Base-by-base conservation (phyloP, 768 basidiomycete genomes). In the Leucosporidium scottii region DNA sequence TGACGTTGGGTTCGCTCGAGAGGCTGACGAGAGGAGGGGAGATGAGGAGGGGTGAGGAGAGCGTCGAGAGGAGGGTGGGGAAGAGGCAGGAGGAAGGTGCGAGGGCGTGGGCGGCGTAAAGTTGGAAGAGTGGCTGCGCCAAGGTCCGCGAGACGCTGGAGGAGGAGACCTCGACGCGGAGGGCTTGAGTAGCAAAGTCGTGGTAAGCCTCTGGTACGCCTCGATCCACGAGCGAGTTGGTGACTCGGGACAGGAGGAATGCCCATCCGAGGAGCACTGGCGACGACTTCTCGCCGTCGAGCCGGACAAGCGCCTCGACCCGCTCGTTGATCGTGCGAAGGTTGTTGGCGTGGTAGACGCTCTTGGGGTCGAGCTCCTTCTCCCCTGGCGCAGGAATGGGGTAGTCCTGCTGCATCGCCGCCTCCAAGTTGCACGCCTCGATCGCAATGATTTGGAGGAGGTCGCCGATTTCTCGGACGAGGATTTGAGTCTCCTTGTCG, bases 251-350 rank as follows among this genome's bases (percentile, higher is more conserved):
- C 5, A 94, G 83, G 1, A 93, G 84, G 74, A 86, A 90, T 0
- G 91, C 82, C 93, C 93, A 97, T 0, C 86, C 86, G 9, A 93
- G 80, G 73, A 89, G 87, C 6, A 87, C 82, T 71, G 86, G 86
- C 0, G 84, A 82, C 74, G 86, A 85, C 70, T 89, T 86, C 72
- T 84, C 84, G 60, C 88, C 62, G 36, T 74, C 82, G 1, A 83
- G 81, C 6, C 81, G 82, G 47, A 91, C 84, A 28, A 89, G 78
- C 48, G 85, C 81, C 75, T 92, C 89, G 60, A 92, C 83, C 20
- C 50, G 31, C 51, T 82, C 81, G 72, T 82, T 82, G 65, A 85
- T 81, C 0, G 74, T 67, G 0, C 85, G 83, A n/a, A 81, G 75
- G 25, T 82, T 80, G 1, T 83, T 82, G 13, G 74, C 71, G 27